phyloP scores from a whole-genome alignment of 768 basidiomycete genomes.

The Boletellus ananas region DNA sequence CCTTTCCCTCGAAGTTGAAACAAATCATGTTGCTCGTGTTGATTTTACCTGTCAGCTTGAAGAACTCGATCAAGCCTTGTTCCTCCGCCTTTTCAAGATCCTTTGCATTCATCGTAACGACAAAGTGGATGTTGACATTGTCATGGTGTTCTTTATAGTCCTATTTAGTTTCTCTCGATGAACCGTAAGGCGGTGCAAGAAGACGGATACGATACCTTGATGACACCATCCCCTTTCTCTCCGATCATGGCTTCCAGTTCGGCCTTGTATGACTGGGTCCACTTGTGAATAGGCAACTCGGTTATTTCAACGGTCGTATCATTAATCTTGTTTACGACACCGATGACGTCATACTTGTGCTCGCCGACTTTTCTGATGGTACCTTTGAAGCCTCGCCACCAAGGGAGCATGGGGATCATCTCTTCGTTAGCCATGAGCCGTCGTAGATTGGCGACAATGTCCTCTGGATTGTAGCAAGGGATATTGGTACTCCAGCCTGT shows the following conservation, averaged over 20 bases:
- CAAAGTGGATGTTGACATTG: conserved; percentile 86
- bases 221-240: conserved; percentile 73
- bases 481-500: conserved; percentile 92
- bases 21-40: conserved; percentile 97
- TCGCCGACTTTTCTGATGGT: conserved; percentile 76
- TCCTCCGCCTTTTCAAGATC: conserved; percentile 84
- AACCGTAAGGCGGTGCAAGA: neutral
- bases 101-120: conserved; percentile 74
- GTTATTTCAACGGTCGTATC: conserved; percentile 92
- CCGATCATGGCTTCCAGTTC: conserved; percentile 87
- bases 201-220: conserved; percentile 58
- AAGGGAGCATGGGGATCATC: conserved; percentile 82
- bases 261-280: conserved; percentile 93
- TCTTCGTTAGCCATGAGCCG: conserved; percentile 85
- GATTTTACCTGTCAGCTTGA: conserved; percentile 83
- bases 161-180: conserved; percentile 38
- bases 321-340: conserved; percentile 69
- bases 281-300: conserved; percentile 91
- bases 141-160: conserved; percentile 98
- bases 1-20: conserved; percentile 94
- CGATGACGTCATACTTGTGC: conserved; percentile 81
- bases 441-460: conserved; percentile 85
- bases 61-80: conserved; percentile 86
- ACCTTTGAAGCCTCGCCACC: conserved; percentile 97
- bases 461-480: conserved; percentile 88